phyloP scores from a whole-genome alignment of 176 grass and related monocot species.

The Zea luxurians region DNA sequence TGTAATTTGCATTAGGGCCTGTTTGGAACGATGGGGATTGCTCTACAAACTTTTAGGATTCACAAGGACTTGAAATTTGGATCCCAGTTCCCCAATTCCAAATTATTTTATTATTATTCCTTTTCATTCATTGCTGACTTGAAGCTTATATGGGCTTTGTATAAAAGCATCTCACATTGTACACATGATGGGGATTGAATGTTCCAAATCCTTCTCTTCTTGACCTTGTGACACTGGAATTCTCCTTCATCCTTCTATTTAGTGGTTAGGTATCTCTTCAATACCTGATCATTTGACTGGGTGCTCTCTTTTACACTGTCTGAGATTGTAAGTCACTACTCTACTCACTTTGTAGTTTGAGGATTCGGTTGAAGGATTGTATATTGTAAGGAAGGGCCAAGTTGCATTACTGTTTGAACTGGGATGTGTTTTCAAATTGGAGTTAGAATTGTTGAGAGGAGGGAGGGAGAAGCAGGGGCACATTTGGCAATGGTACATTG shows the following conservation, averaged over 20 bases:
- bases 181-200: constrained; percentile 12
- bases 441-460: neutral
- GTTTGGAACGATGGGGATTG: neutral
- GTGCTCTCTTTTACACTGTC: neutral
- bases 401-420: constrained; percentile 14
- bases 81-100: neutral
- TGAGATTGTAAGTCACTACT: neutral
- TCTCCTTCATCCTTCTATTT: constrained; percentile 7
- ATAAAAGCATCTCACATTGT: constrained; percentile 11
- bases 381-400: neutral
- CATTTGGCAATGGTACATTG: neutral
- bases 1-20: constrained; percentile 20
- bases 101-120: neutral
- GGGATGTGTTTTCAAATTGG: neutral
- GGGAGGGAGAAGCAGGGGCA: neutral
- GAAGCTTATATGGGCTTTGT: neutral
- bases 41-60: neutral
- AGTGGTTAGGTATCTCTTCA: neutral
- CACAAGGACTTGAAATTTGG: neutral
- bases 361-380: neutral
- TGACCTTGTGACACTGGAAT: neutral
- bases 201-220: constrained; percentile 14
- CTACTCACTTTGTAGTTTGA: neutral
- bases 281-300: neutral
- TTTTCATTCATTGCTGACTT: constrained; percentile 2